Conservation (phyloP, 208 protist genomes). For the Trichomonas gallinae region DNA sequence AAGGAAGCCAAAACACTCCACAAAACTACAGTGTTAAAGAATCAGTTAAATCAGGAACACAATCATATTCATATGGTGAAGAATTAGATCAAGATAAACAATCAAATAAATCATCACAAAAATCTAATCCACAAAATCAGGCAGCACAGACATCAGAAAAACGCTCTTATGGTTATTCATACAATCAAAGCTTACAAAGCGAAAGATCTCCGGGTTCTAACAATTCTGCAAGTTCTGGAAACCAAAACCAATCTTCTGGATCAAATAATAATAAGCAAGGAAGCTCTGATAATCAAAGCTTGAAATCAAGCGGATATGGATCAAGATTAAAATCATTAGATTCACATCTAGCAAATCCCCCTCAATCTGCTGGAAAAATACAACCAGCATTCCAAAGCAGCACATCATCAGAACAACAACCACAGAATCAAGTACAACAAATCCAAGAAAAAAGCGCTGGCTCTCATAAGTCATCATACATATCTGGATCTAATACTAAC, state of each 20-base stretch:
- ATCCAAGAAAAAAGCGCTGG: not conserved
- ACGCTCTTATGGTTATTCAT: not conserved
- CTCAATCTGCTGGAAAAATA: too few relatives aligned
- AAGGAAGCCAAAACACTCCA: not conserved
- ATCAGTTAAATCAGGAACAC: not conserved
- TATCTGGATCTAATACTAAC: not conserved
- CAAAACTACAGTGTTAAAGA: not conserved
- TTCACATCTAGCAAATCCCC: not conserved
- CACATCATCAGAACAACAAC: not conserved
- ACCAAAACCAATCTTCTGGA: not conserved
- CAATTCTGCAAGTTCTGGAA: not conserved
- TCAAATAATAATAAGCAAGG: not conserved
- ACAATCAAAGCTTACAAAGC: not conserved
- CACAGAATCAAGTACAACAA: not conserved
- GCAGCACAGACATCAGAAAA: not conserved
- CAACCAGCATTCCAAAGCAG: not conserved
- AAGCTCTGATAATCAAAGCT: not conserved
- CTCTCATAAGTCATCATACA: not conserved
- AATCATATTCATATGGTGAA: not conserved
- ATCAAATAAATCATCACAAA: not conserved
- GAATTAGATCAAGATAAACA: not conserved
- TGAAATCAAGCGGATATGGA: not conserved
- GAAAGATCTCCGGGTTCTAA: not conserved
- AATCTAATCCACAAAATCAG: not conserved
- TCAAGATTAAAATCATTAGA: not conserved